Base-by-base conservation (phyloP, 2,329 filamentous ascomycete genomes). In the Mollisia scopiformis region DNA sequence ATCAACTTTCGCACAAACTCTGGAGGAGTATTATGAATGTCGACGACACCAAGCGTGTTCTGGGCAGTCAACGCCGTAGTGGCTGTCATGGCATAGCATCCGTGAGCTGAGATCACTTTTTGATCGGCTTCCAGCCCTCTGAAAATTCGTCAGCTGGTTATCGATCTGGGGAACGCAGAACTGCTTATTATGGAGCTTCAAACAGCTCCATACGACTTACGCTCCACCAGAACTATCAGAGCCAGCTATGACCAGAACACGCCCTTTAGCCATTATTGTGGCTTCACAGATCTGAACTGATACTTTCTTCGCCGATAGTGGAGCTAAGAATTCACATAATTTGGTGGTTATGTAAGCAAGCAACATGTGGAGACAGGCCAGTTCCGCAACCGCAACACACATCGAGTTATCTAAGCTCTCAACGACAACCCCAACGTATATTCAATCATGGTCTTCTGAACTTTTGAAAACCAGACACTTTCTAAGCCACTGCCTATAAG, bases 1-100 rank as follows among this genome's bases (percentile, higher is more conserved):
- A 98, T 93, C 76, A 96, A 92, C 79, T 91, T 91, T 66, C 82
- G 82, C 25, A 97, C 86, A 75, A 98, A 97, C 4, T 82, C 81
- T 0, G 91, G 80, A 0, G 94, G 94, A 7, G 91, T 85, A 58
- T 89, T 79, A 72, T 97, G 92, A 55, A 98, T 92, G 66, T 84
- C 92, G 63, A 87, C 82, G 14, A 98, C 93, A 4, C 92, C 92
- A 56, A 85, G 82, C 0, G 95, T 99, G 76, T 98, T 97, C 73
- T 98, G 95, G 16, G 92, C 93, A n/a, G 95, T 99, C 72, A 99
- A 80, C 21, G 94, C 94, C 14, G 94, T 96, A 10, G 94, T 97
- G 23, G 93, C 92, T 54, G 94, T 97, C 88, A 97, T 96, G 62
- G 92, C 93, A 81, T 98, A 98, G 78, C 91, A 95, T 62, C 90